phyloP scores from a whole-genome alignment of 2,329 filamentous ascomycete species.

The Fusarium papillatum region DNA sequence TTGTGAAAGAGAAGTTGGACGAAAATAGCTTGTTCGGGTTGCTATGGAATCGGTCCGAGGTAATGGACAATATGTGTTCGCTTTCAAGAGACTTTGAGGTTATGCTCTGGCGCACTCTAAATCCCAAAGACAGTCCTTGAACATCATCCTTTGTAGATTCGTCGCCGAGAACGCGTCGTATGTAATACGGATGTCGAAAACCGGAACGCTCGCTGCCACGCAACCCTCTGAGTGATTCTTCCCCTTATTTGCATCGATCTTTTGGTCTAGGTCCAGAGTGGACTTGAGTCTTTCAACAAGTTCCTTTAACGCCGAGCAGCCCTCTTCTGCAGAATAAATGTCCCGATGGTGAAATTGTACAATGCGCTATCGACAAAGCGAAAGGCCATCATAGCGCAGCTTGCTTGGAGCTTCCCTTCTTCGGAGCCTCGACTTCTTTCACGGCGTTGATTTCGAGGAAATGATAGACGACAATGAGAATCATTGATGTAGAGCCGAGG shows the following conservation, averaged over 20 bases:
- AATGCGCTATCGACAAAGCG: conserved; percentile 12
- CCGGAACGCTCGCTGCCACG: conserved; percentile 1
- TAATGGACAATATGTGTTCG: background rate
- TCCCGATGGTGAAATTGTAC: conserved; percentile 24
- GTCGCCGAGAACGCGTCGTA: background rate
- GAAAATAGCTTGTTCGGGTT: background rate
- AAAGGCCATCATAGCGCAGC: conserved; percentile 28
- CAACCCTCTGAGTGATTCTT: background rate
- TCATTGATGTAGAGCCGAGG: conserved; percentile 89
- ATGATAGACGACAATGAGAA: conserved; percentile 95
- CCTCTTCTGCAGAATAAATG: conserved; percentile 25
- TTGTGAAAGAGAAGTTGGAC: background rate
- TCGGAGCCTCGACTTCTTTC: conserved; percentile 22
- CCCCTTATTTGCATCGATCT: conserved; percentile 12
- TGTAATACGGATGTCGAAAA: conserved; percentile 7
- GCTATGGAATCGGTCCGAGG: conserved; percentile 4
- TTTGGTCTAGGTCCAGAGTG: conserved; percentile 5
- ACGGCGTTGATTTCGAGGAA: conserved; percentile 92
- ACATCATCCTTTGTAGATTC: background rate
- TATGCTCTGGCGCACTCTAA: background rate
- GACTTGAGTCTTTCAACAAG: conserved; percentile 18
- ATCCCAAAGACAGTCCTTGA: background rate
- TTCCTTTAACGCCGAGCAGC: conserved; percentile 37
- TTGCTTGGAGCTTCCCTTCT: conserved; percentile 27
- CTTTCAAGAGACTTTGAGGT: background rate